Evolutionary conservation across 2,329 filamentous ascomycete species (phyloP), one percentile per base, ranked within the genome.

Genomic region (Triangularia verruculosa): DNA sequence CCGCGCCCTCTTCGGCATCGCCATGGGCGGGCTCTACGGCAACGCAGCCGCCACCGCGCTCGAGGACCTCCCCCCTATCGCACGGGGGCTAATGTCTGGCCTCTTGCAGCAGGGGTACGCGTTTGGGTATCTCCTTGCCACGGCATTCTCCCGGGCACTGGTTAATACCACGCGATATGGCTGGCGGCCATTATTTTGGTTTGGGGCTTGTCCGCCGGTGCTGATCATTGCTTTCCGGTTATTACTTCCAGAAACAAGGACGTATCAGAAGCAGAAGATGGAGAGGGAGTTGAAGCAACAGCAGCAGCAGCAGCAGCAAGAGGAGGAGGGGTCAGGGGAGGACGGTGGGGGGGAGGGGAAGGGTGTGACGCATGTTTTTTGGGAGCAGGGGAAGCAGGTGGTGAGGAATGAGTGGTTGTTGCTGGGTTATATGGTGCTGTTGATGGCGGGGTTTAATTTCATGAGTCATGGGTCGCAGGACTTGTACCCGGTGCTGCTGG

Each of bases 371-470:
- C 39, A 54, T 86, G 89, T 0, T 95, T 96, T 73, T 61, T 94
- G 25, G 78, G 82, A 0, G 92, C 96, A 76, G 92, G 90, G 65
- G 17, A 91, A 90, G 70, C 85, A 93, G 0, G 92, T 92, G 0
- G 72, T 96, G 28, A 89, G 86, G 75, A 84, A 86, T 11, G 91
- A 96, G 76, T 96, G 93, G 93, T 68, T 92, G 13, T 76, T 96
- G 2, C 80, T 97, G 62, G 79, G 87, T 34, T 97, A 97, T 77
- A 81, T 96, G 63, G 91, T 96, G 6, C 79, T 96, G 20, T 80
- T 96, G 43, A 96, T 96, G 91, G 89, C 91, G 1, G 92, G 92
- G 3, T 95, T 96, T 80, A 96, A 96, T 78, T 96, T 95, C 73
- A 93, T 95, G 90, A 90, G 88, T 17, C 91, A 93, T 73, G 90